Evolutionary conservation across 202 grass and related monocot genomes (phyloP), one percentile per base, ranked within the genome.

Genomic region (Schoenoplectus triqueter): DNA sequence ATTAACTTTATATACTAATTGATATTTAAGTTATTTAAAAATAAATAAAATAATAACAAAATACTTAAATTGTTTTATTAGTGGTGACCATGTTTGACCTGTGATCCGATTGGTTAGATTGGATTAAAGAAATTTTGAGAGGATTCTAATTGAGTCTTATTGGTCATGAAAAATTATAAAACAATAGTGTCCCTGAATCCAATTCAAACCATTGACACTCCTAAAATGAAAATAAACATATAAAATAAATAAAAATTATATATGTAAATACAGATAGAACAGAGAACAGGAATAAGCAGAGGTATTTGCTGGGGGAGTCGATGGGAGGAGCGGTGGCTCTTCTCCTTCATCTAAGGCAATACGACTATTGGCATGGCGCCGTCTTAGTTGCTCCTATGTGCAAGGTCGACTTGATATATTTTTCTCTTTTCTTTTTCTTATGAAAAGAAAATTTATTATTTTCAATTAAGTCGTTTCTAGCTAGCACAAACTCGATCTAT

Each of bases 351-450:
- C 81, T 86, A 21, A 42, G 74, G 18, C 74, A 86, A 0, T 82
- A 86, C 0, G 45, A 75, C 14, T 97, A 73, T 75, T 97, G 94
- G 94, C 81, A 69, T 49, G 94, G 94, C 19, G 91, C 91, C 14
- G 66, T 97, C 49, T 64, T 97, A 1, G 89, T 96, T 5, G 94
- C 91, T 1, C 94, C 94, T 42, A 93, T 97, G 94, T 97, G 94
- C 89, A 97, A 96, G 91, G 91, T 92, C 15, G 48, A 64, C 19
- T 15, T 0, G 15, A 59, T 59, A 15, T 65, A n/a, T 56, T 44
- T 85, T 10, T 48, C 14, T 22, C 44, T 70, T 39, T 15, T 14
- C 15, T 59, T n/a, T 4, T 14, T 59, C 56, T 13, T 59, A 59
- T 59, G 56, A 59, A 59, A 59, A 59, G 55, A 59, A 59, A n/a